phyloP scores from a whole-genome alignment of 1,139 yeast species.

The Blastobotrys niveus region DNA sequence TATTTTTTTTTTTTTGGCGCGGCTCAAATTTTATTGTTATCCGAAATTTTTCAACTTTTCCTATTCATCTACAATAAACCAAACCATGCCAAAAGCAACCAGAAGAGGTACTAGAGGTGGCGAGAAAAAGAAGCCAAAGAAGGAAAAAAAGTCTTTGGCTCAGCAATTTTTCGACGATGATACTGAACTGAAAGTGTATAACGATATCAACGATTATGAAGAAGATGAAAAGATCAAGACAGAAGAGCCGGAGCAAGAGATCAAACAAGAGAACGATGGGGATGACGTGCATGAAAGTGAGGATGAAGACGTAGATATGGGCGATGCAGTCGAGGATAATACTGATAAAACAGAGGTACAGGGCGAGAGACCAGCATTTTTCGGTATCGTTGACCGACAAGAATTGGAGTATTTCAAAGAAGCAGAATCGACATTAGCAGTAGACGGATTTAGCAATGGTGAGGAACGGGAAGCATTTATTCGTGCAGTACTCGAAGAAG shows the following conservation, averaged over 20 bases:
- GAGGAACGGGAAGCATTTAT: slow-evolving; percentile 75
- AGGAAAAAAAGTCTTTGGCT: slow-evolving; percentile 9
- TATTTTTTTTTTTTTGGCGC: slow-evolving; percentile 1
- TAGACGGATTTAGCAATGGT: slow-evolving; percentile 67
- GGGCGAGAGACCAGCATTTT: slow-evolving; percentile 43
- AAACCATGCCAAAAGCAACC: slow-evolving; percentile 7
- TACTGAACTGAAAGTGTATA: slow-evolving; percentile 12
- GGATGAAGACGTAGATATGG: slow-evolving; percentile 4
- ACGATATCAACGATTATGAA: slow-evolving; percentile 11
- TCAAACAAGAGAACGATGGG: slow-evolving; percentile 1
- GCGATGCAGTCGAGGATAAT: slow-evolving; percentile 7
- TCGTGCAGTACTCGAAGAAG: slow-evolving; percentile 74
- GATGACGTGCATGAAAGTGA: slow-evolving; percentile 6
- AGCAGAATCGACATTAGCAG: slow-evolving; percentile 80
- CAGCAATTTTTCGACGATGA: slow-evolving; percentile 11
- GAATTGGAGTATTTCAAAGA: slow-evolving; percentile 88
- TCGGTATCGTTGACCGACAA: slow-evolving; percentile 76
- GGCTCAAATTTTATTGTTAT: background rate
- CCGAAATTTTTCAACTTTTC: background rate
- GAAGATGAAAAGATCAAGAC: slow-evolving; percentile 1
- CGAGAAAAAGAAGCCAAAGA: slow-evolving; percentile 14
- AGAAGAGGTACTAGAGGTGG: slow-evolving; percentile 19
- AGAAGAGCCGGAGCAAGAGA: slow-evolving; percentile 8
- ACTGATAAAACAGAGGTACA: slow-evolving; percentile 13
- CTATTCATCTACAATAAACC: background rate